Evolutionary conservation across 1,139 yeast species (phyloP), one percentile per base, ranked within the genome.

Genomic region (Candida labiduridarum): DNA sequence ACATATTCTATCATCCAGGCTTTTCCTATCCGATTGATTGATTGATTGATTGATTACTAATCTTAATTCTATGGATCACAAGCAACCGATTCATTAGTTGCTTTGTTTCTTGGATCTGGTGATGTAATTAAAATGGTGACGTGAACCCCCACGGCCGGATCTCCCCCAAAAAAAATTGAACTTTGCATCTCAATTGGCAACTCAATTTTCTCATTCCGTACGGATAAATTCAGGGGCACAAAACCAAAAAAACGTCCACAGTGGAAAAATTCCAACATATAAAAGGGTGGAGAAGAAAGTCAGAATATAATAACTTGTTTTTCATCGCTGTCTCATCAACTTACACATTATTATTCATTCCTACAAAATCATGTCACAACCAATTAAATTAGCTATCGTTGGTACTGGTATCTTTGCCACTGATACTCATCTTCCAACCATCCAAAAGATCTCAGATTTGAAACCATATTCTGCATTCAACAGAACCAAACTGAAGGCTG

Each of bases 341-440:
- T 40, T 27, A 27, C 15, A 16, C 16, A 41, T 12, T 30, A 22
- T 19, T 31, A 31, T 4, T 6, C 14, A 11, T n/a, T n/a, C 12
- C n/a, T 7, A 19, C 3, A 16, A 11, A 14, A 41, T 27, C 42
- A 55, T 55, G 57, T 54, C 57, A 33, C 43, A 50, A 22, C 53
- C 49, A 46, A 65, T 83, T 51, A 85, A 82, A 63, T 79, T 89
- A 49, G 97, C 95, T 49, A 72, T 90, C 49, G 83, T 90, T 50
- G 97, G 97, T 53, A 91, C 97, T 1, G 97, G 97, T 57, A 89
- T 92, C 62, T 92, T 91, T 64, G 97, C 98, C 55, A 82, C 83
- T 31, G 89, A 87, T 57, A 77, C 80, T 49, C 97, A 92, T 65
- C 78, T 89, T 57, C 97, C 97, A 41, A 82, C 89, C 29, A 71